Conservation (phyloP, 208 protist species). For the Giardia muris region DNA sequence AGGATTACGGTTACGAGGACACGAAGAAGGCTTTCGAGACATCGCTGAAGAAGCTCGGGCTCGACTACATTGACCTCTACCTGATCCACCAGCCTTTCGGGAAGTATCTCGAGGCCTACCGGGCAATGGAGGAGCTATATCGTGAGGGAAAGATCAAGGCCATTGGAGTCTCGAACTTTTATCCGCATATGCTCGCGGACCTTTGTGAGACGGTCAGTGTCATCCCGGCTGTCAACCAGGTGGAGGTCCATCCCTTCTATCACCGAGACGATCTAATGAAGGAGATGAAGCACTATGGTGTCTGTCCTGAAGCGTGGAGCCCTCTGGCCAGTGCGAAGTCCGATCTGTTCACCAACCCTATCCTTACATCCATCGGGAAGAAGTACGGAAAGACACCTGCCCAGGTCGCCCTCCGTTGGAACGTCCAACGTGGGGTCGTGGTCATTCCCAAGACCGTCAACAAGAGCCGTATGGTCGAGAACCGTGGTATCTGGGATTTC, state of each 20-base stretch:
- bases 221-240: constrained; percentile 29
- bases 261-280: neutral
- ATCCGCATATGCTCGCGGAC: constrained; percentile 14
- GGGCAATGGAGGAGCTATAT: constrained; percentile 32
- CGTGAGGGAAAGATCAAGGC: constrained; percentile 21
- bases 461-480: constrained; percentile 31
- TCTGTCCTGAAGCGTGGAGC: constrained; percentile 24
- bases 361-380: constrained; percentile 20
- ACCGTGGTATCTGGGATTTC: constrained; percentile 35
- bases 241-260: constrained; percentile 23
- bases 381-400: constrained; percentile 36
- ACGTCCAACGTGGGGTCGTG: constrained; percentile 39
- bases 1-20: neutral
- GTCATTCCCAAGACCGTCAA: constrained; percentile 39
- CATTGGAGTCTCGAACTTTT: constrained; percentile 40
- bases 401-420: constrained; percentile 37
- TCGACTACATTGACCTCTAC: constrained; percentile 17
- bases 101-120: constrained; percentile 25
- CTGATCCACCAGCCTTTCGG: neutral
- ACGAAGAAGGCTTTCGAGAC: constrained; percentile 1
- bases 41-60: neutral
- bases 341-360: constrained; percentile 3
- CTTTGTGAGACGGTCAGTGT: neutral
- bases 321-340: neutral
- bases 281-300: neutral